Conservation (phyloP, 495 filamentous ascomycete species). For the Thermochaetoides thermophila region DNA sequence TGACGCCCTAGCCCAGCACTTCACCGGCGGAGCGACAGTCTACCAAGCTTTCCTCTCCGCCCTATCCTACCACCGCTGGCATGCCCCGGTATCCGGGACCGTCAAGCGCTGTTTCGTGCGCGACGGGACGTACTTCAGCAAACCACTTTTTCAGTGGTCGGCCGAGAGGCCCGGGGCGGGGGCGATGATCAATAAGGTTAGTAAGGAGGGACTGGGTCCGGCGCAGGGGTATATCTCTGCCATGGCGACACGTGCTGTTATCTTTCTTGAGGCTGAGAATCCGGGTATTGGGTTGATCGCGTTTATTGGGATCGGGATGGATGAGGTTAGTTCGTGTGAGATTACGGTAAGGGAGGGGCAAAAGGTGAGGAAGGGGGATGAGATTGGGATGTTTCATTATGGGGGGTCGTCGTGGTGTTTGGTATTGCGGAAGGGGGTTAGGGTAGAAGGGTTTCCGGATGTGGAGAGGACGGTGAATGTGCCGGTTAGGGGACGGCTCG, state of each 20-base stretch:
- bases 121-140: conserved; percentile 55
- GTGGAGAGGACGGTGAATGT: conserved; percentile 37
- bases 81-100: conserved; percentile 45
- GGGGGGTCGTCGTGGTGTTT: conserved; percentile 52
- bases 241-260: conserved; percentile 43
- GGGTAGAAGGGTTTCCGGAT: conserved; percentile 33
- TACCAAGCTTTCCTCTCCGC: conserved; percentile 56
- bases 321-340: conserved; percentile 55
- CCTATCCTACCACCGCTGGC: conserved; percentile 58
- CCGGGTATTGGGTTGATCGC: conserved; percentile 49
- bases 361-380: conserved; percentile 46
- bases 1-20: conserved; percentile 33
- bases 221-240: conserved; percentile 46
- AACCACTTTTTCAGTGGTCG: conserved; percentile 38
- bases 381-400: conserved; percentile 63
- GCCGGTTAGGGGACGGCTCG: conserved; percentile 34
- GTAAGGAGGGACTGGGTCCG: conserved; percentile 20
- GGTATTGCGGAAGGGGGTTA: conserved; percentile 36
- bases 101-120: conserved; percentile 39
- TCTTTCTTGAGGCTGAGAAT: conserved; percentile 57
- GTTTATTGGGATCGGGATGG: conserved; percentile 54
- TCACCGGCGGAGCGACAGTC: conserved; percentile 45
- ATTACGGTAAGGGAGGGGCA: conserved; percentile 47
- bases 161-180: too few relatives aligned
- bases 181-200: conserved; percentile 22